phyloP scores from a whole-genome alignment of 306 rosid genomes.

The Vigna reflexopilosa region DNA sequence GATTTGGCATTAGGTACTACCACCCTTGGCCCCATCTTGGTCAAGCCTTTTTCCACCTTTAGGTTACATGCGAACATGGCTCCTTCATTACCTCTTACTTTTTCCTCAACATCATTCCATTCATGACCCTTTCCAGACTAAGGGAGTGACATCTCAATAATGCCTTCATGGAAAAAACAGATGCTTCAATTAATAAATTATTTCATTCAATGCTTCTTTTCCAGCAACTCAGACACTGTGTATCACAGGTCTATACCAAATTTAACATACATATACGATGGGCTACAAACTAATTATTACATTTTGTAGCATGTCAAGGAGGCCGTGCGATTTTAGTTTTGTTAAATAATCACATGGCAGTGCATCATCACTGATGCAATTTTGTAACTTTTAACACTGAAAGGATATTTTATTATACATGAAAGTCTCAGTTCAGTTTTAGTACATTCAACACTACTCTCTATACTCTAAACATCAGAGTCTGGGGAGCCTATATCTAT shows the following conservation, averaged over 20 bases:
- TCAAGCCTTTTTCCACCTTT: slow-evolving; percentile 65
- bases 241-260: background rate
- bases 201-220: too few species aligned
- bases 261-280: slow-evolving; percentile 4
- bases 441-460: too few species aligned
- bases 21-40: slow-evolving; percentile 70
- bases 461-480: too few species aligned
- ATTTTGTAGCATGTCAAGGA: background rate
- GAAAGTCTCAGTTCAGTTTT: too few species aligned
- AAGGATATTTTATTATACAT: too few species aligned
- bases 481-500: too few species aligned
- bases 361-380: too few species aligned
- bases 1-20: slow-evolving; percentile 46
- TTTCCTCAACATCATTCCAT: slow-evolving; percentile 50
- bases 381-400: too few species aligned
- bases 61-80: slow-evolving; percentile 80
- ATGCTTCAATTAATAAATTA: too few species aligned
- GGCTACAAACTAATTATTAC: slow-evolving; percentile 4
- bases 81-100: slow-evolving; percentile 55
- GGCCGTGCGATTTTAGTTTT: background rate
- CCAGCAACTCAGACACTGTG: too few species aligned
- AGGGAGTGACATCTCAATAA: slow-evolving; percentile 61
- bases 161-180: slow-evolving; percentile 32
- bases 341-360: background rate
- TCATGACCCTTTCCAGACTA: slow-evolving; percentile 50